Evolutionary conservation across 139 green algal species (phyloP), one percentile per base, ranked within the genome.

Genomic region (Chlamydomonas sphaeroides): DNA sequence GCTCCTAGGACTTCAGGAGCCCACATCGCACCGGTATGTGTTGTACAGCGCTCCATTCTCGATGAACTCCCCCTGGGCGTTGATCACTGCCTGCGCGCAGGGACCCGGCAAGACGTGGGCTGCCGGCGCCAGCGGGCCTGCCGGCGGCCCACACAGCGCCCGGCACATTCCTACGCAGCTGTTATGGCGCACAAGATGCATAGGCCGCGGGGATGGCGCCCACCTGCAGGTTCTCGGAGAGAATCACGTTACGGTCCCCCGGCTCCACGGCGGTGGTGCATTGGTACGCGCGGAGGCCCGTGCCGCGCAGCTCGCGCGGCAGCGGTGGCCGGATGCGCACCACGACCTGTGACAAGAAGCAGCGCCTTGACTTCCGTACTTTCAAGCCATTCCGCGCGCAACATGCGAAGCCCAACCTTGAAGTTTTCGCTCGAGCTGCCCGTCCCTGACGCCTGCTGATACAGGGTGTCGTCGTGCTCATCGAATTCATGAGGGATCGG

Each of bases 291-390:
- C 85, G 83, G 36, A 90, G 83, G 28, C 81, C 39, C 61, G 56
- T 71, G 26, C 87, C 85, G 1, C 88, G 59, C 18, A 96, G 80
- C 84, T 98, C 95, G 0, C 95, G 80, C 0, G 87, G 70, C 66
- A 98, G 88, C n/a, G 95, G 93, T 5, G 95, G 95, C 33, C 95
- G 88, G 42, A 98, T 89, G 33, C 95, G 89, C 18, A 98, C 88
- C 33, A 97, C 92, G 21, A 98, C 95, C 95, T 98, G 91, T 53
- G 82, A 20, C 10, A 33, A 2, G 18, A 3, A 71, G 33, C 14
- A 10, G 14, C 6, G 1, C 5, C 1, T 35, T 15, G 36, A 10
- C 36, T n/a, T 26, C 8, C 18, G 4, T n/a, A 73, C 45, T 3
- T 0, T 5, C 48, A 45, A 28, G 18, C 8, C 30, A 35, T 17